Conservation (phyloP, 257 asterid genomes). For the Solanum okadae region DNA sequence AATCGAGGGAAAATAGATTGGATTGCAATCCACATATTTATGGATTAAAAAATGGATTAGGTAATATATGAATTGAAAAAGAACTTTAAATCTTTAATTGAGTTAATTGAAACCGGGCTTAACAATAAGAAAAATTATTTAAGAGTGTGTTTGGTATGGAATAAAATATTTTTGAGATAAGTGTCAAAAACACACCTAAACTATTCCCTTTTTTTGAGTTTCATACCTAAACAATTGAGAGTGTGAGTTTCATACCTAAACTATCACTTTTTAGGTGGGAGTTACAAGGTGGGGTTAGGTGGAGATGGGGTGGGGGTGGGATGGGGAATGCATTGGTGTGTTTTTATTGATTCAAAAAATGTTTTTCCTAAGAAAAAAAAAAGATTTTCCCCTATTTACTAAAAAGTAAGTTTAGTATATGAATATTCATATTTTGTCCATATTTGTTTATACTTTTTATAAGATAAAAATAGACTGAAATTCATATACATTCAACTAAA, state of each 20-base stretch:
- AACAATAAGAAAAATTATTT: neutral
- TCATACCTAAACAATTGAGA: too few relatives aligned
- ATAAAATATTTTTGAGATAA: neutral
- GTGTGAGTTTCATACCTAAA: too few relatives aligned
- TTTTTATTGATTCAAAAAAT: too few relatives aligned
- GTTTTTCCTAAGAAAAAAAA: too few relatives aligned
- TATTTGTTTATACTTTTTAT: neutral
- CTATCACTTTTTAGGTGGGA: too few relatives aligned
- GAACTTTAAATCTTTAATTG: neutral
- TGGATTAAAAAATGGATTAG: neutral
- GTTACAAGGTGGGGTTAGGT: neutral
- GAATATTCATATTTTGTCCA: neutral
- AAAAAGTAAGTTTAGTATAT: too few relatives aligned
- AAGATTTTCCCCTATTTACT: neutral
- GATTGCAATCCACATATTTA: neutral
- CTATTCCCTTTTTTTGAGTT: too few relatives aligned
- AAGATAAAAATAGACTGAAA: neutral
- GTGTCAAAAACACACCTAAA: too few relatives aligned
- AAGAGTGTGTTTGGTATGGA: neutral
- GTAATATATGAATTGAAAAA: neutral
- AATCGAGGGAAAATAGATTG: neutral
- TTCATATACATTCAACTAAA: neutral
- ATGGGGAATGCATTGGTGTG: neutral
- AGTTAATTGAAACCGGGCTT: neutral
- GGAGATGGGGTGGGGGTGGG: neutral